Evolutionary conservation across 2,329 filamentous ascomycete species (phyloP).

Genomic region (Lachnum nothofagi): DNA sequence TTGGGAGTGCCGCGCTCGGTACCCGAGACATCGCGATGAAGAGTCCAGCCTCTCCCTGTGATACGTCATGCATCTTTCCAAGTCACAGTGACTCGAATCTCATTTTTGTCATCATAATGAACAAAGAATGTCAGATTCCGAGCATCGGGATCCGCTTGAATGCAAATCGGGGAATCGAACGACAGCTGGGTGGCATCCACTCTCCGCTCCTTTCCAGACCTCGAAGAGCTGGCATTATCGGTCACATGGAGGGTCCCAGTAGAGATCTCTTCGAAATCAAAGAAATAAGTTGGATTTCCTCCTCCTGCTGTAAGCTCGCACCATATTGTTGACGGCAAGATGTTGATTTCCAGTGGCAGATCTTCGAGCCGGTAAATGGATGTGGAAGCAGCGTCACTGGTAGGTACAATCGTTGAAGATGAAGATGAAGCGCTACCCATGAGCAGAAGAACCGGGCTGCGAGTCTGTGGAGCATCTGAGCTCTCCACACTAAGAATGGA

Average conservation of each 20-base stretch:
- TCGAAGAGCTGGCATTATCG: background rate
- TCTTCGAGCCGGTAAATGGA: background rate
- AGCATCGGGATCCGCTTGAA: background rate
- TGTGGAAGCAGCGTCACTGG: background rate
- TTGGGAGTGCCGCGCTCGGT: too few relatives aligned
- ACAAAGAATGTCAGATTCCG: background rate
- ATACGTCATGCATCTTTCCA: background rate
- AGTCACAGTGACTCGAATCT: background rate
- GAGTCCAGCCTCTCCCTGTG: too few relatives aligned
- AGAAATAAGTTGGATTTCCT: background rate
- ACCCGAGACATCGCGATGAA: too few relatives aligned
- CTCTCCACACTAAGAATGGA: background rate
- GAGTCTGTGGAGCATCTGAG: background rate
- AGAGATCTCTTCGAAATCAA: background rate
- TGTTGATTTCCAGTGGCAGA: background rate
- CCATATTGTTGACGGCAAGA: background rate
- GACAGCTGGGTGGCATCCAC: background rate
- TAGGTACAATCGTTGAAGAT: background rate
- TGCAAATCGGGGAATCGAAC: background rate
- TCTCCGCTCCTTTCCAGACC: background rate
- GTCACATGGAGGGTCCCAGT: background rate
- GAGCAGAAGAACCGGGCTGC: background rate
- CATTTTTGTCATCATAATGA: background rate
- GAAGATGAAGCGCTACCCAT: background rate
- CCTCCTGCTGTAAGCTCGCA: background rate